Percentiles rank a stretch among this genome's conserved stretches.
Conservation (phyloP, 179 eudicot species). For the Sideroxylon spinosum region DNA sequence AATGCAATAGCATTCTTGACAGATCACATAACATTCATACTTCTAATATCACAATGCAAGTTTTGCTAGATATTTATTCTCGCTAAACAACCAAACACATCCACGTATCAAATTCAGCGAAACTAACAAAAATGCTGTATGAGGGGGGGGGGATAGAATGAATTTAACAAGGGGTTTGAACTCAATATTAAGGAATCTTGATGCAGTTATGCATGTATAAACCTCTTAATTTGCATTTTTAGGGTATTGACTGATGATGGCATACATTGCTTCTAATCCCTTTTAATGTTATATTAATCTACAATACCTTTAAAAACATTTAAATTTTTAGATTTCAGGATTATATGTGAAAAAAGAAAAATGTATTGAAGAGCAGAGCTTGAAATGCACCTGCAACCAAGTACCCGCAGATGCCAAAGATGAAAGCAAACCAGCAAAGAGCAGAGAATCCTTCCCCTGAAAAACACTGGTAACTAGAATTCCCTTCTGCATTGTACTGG, state of each 20-base stretch:
- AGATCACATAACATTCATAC: too few species aligned
- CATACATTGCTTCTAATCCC: not conserved
- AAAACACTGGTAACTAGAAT: conserved; percentile 82
- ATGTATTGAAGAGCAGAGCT: not conserved
- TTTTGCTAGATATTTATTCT: too few species aligned
- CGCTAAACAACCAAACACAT: too few species aligned
- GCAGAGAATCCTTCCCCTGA: conserved; percentile 80
- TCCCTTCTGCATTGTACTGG: conserved; percentile 96
- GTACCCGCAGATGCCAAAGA: conserved; percentile 98
- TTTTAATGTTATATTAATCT: not conserved
- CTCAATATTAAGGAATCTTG: not conserved
- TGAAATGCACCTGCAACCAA: conserved; percentile 75
- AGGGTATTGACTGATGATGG: not conserved
- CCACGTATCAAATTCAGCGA: not conserved
- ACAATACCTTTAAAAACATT: not conserved
- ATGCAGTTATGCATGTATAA: not conserved
- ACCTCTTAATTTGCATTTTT: not conserved
- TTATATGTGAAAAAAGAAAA: not conserved
- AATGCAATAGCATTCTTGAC: too few species aligned
- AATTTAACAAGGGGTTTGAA: not conserved
- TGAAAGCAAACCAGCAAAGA: conserved; percentile 82
- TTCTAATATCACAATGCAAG: too few species aligned
- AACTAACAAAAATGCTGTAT: not conserved
- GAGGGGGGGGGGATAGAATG: not conserved
- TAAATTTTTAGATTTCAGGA: not conserved